A percentile compares a stretch with the other conserved stretches of the same genome.
Conservation (phyloP, 1,284 basidiomycete genomes). For the Thelephora terrestris region DNA sequence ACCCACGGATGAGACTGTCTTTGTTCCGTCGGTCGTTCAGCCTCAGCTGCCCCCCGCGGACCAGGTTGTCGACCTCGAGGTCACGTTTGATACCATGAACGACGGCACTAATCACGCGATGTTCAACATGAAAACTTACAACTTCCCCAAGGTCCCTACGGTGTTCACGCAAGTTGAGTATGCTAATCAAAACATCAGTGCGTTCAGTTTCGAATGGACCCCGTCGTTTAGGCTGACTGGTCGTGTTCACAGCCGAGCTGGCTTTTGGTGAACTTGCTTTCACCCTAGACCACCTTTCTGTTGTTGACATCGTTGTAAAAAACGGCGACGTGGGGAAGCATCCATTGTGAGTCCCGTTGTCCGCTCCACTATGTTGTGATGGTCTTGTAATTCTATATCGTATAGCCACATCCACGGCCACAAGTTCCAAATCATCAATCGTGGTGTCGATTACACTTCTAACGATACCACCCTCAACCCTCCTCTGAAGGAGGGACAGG, state of each 20-base stretch:
- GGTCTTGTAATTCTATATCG: not conserved
- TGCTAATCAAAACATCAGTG: not conserved
- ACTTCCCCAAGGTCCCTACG: conserved; percentile 59
- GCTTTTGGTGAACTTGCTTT: conserved; percentile 78
- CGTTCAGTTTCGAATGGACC: not conserved
- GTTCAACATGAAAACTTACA: conserved; percentile 68
- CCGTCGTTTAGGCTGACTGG: not conserved
- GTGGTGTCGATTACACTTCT: conserved; percentile 66
- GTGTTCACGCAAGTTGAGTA: conserved; percentile 21
- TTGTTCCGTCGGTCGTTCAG: conserved; percentile 44
- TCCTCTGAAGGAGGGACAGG: conserved; percentile 60
- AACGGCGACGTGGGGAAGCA: conserved; percentile 74
- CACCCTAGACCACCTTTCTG: conserved; percentile 64
- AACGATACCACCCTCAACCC: conserved; percentile 76
- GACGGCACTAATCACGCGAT: conserved; percentile 73
- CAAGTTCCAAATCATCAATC: conserved; percentile 70
- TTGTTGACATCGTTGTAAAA: conserved; percentile 73
- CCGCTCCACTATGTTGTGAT: not conserved
- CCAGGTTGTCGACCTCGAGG: conserved; percentile 46
- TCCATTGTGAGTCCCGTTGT: conserved; percentile 54
- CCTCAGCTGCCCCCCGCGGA: conserved; percentile 31
- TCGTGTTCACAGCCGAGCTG: conserved; percentile 27
- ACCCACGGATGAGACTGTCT: conserved; percentile 48
- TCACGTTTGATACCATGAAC: conserved; percentile 59
- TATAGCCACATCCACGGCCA: conserved; percentile 75